A percentile compares a stretch with the other conserved stretches of the same genome.
phyloP scores from a whole-genome alignment of 768 basidiomycete species.

The Agaricus bisporus region DNA sequence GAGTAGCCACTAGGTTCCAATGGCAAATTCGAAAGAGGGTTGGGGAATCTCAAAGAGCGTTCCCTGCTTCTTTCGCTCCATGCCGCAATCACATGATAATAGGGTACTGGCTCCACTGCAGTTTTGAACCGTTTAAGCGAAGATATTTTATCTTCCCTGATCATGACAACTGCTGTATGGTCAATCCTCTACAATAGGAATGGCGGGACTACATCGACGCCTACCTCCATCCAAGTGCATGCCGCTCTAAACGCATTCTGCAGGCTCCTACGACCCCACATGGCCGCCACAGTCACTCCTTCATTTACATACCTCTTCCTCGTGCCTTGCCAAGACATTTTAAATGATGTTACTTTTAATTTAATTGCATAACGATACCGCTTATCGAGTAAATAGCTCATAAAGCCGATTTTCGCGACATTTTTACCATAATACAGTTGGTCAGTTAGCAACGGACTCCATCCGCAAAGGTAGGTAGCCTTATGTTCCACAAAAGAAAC shows the following conservation, averaged over 20 bases:
- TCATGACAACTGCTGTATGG: no score
- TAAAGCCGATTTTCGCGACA: neutral
- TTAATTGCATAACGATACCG: neutral
- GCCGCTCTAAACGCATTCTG: no score
- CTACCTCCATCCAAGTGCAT: no score
- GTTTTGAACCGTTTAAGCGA: no score
- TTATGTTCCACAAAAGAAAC: slow-evolving; percentile 16
- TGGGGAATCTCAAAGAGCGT: neutral
- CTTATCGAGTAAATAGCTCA: neutral
- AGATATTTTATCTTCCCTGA: no score
- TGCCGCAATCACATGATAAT: neutral
- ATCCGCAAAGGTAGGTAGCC: slow-evolving; percentile 7
- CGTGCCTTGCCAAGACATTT: neutral
- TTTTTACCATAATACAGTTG: slow-evolving; percentile 8
- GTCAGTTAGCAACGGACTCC: neutral
- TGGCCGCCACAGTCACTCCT: no score
- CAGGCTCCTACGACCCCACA: no score
- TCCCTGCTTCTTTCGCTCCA: neutral
- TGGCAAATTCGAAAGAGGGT: no score
- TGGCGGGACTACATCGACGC: no score
- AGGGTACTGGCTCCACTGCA: neutral
- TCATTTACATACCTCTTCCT: no score
- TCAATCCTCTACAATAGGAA: no score
- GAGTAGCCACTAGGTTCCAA: neutral
- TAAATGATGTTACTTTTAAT: neutral